Evolutionary conservation across 441 rosid species (phyloP).

Genomic region (Brassica hybrid): DNA sequence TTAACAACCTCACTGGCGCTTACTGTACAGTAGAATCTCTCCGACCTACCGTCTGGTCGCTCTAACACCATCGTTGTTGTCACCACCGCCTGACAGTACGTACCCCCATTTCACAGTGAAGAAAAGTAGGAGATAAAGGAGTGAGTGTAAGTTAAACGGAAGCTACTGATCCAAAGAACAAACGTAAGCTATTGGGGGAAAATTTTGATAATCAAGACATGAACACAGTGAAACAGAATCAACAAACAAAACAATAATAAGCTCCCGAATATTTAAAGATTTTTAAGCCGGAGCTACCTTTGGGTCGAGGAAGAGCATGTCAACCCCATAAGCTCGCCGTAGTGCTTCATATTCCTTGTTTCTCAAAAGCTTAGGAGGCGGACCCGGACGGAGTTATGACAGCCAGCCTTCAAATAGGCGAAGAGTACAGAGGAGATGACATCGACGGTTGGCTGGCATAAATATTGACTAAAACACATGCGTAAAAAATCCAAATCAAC

Average conservation of each 20-base stretch:
- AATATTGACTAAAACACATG: too few relatives aligned
- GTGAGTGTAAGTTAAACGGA: slow-evolving; percentile 11
- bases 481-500: background rate
- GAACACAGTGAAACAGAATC: background rate
- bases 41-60: background rate
- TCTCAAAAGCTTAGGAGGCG: background rate
- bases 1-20: background rate
- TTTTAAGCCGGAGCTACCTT: background rate
- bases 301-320: background rate
- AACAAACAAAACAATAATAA: background rate
- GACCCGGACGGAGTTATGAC: background rate
- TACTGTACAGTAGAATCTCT: background rate
- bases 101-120: background rate
- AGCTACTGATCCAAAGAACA: slow-evolving; percentile 27
- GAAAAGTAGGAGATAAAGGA: background rate
- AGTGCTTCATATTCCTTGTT: background rate
- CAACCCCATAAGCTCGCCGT: background rate
- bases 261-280: background rate
- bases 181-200: background rate
- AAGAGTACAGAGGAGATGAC: too few relatives aligned
- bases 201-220: slow-evolving; percentile 18
- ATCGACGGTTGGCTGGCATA: too few relatives aligned
- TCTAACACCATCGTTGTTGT: background rate
- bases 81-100: background rate
- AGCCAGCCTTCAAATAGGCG: background rate